Base-by-base conservation (phyloP, 192 early-diverging fungal species). In the Coemansia sp. region DNA sequence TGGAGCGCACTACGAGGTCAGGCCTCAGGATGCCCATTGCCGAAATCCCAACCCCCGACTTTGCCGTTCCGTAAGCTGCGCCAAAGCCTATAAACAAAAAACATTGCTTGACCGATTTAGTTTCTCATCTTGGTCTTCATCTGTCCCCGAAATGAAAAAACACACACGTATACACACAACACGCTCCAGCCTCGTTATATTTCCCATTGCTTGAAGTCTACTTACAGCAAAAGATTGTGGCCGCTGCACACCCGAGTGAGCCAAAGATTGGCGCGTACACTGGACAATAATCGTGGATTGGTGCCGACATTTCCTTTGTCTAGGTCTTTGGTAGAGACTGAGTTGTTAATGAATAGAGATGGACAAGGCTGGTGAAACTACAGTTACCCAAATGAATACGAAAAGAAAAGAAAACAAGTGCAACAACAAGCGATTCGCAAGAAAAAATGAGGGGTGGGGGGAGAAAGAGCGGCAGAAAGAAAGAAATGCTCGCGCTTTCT, bases 251-350 rank as follows among this genome's bases (percentile, higher is more conserved):
- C 42, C 97, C 97, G 45, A 93, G 89, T 50, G 92, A 88, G 67
- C 95, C 94, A 80, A 99, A 95, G 87, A 99, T 93, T 46, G 97
- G 92, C 61, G 95, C 86, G 79, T 92, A 99, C 41, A 89, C 89
- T 35, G 96, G 96, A 86, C 96, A 90, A 68, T 81, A 81, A 60
- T 74, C 75, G 69, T 78, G 72, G 65, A 82, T 67, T 19, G 67
- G 70, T 46, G 67, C 66, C 9, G 79, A 82, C 79, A 81, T 81
- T 64, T 36, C 41, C 49, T 15, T 34, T 15, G 20, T 61, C 9
- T 9, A 48, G 5, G 41, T 6, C 23, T 36, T 9, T 9, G 32
- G 46, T n/a, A n/a, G n/a, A n/a, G n/a, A n/a, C n/a, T n/a, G n/a
- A 50, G 36, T 43, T 13, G 11, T 8, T 15, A 45, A 13, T 45